phyloP scores from a whole-genome alignment of 257 asterid genomes.

The Fraxinus anomala region DNA sequence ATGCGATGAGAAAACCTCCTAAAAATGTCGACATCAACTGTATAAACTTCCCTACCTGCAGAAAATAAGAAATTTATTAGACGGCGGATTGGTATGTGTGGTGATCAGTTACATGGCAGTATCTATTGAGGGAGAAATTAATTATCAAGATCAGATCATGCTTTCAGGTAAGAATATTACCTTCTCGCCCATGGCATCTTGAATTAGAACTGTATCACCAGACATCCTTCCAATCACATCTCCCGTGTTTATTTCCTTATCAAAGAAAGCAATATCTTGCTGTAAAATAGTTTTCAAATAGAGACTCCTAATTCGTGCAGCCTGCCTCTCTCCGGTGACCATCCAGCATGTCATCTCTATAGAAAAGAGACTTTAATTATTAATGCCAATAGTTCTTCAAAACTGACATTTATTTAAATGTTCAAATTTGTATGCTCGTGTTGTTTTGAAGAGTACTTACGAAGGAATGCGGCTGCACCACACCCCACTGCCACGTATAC shows the following conservation, averaged over 20 bases:
- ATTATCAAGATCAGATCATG: background rate
- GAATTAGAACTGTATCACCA: conserved; percentile 91
- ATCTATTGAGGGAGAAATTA: background rate
- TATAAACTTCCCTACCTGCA: conserved; percentile 74
- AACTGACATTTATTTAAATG: background rate
- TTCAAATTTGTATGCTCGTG: background rate
- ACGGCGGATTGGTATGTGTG: background rate
- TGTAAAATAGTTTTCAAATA: conserved; percentile 66
- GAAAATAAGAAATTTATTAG: background rate
- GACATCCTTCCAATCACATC: conserved; percentile 90
- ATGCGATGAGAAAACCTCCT: conserved; percentile 76
- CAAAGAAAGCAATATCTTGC: conserved; percentile 85
- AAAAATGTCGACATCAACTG: conserved; percentile 70
- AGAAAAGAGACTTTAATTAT: background rate
- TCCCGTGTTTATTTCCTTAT: conserved; percentile 74
- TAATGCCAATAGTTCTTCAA: background rate
- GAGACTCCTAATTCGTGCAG: conserved; percentile 68
- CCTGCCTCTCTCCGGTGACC: conserved; percentile 92
- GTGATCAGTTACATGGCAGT: background rate
- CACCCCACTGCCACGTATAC: conserved; percentile 72
- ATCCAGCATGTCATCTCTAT: conserved; percentile 91
- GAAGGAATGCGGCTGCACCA: conserved; percentile 68
- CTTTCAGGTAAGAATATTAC: conserved; percentile 21
- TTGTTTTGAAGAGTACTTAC: conserved; percentile 39
- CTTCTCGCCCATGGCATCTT: conserved; percentile 96